Evolutionary conservation across 306 rosid genomes (phyloP).

Genomic region (Cucurbita argyrosperma): DNA sequence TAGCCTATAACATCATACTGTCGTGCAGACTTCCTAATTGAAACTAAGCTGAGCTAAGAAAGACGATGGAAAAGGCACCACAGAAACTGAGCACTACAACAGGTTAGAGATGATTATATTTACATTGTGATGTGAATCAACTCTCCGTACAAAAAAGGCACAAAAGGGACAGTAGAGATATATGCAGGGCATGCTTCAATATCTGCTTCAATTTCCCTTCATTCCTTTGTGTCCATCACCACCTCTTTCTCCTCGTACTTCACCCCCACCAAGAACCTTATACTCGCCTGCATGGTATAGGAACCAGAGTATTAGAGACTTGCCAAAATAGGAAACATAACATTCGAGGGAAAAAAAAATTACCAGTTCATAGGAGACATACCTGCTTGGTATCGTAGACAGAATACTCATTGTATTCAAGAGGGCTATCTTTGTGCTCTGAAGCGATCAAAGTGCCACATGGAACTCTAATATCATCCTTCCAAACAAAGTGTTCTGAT

Average conservation of each 20-base stretch:
- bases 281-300: slow-evolving; percentile 30
- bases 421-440: slow-evolving; percentile 42
- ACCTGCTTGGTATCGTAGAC: slow-evolving; percentile 67
- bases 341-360: background rate
- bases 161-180: background rate
- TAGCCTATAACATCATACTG: background rate
- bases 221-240: slow-evolving; percentile 37
- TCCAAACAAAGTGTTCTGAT: slow-evolving; percentile 64
- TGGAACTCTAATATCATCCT: slow-evolving; percentile 71
- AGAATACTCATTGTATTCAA: slow-evolving; percentile 71
- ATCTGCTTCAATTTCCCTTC: background rate
- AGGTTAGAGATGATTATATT: slow-evolving; percentile 3
- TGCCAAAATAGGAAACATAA: background rate
- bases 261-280: slow-evolving; percentile 67
- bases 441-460: slow-evolving; percentile 48
- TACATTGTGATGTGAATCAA: background rate
- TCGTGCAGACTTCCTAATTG: background rate
- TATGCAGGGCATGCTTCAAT: background rate
- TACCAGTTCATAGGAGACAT: background rate
- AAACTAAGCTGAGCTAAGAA: background rate
- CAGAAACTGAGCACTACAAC: background rate
- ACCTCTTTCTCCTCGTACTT: slow-evolving; percentile 46
- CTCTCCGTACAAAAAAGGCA: background rate
- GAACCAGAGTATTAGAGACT: background rate
- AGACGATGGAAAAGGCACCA: background rate